phyloP scores from a whole-genome alignment of 192 early-diverging fungal species.

The Geranomyces variabilis region DNA sequence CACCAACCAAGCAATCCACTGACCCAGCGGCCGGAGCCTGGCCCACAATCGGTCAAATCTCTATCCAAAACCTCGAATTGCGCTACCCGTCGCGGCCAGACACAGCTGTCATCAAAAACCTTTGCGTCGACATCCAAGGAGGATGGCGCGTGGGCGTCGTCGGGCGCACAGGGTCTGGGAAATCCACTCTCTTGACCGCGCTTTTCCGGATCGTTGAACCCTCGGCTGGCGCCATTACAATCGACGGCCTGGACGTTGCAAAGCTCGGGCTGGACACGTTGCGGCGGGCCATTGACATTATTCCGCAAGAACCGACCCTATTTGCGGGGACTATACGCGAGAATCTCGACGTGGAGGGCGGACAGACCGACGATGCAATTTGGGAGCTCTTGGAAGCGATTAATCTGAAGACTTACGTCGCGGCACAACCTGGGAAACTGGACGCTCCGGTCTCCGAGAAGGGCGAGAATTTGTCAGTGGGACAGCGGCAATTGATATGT shows the following conservation, averaged over 20 bases:
- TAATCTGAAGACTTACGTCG: conserved; percentile 42
- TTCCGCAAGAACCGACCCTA: conserved; percentile 50
- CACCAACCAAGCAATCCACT: conserved; percentile 26
- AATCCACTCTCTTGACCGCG: conserved; percentile 43
- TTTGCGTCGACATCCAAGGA: conserved; percentile 40
- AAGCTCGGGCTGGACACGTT: conserved; percentile 40
- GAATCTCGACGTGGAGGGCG: conserved; percentile 69
- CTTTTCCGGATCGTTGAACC: conserved; percentile 56
- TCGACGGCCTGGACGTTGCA: conserved; percentile 47
- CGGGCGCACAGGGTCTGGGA: conserved; percentile 55
- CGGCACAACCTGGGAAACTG: conserved; percentile 46
- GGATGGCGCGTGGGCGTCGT: conserved; percentile 54
- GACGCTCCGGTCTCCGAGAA: conserved; percentile 70
- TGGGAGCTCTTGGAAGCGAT: conserved; percentile 70
- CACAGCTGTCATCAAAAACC: conserved; percentile 36
- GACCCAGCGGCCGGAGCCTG: conserved; percentile 41
- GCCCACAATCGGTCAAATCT: conserved; percentile 46
- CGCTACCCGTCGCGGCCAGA: conserved; percentile 38
- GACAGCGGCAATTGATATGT: conserved; percentile 69
- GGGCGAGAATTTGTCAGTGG: conserved; percentile 67
- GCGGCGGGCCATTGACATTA: conserved; percentile 37
- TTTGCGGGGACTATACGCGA: conserved; percentile 65
- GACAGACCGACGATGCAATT: conserved; percentile 63
- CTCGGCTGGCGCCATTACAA: conserved; percentile 45
- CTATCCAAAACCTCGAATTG: conserved; percentile 38